Conservation (phyloP, 805 yeast species). For the Candida dajiaensis region DNA sequence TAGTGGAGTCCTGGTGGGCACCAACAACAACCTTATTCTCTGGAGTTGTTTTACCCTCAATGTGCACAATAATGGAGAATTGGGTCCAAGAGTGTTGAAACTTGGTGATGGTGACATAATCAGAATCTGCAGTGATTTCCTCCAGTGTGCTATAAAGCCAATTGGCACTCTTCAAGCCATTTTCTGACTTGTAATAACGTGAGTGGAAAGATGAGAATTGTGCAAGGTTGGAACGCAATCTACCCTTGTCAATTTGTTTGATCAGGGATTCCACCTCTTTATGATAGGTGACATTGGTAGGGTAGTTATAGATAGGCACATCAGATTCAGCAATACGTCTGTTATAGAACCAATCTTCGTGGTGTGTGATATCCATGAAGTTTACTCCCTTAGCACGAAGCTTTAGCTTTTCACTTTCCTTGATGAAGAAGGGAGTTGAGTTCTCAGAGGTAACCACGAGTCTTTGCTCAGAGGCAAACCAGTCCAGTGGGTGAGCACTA, state of each 20-base stretch:
- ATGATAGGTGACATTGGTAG: conserved; percentile 34
- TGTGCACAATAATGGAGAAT: conserved; percentile 62
- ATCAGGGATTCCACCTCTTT: conserved; percentile 37
- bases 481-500: neutral
- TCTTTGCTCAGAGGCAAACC: conserved; percentile 5
- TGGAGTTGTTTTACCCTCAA: conserved; percentile 42
- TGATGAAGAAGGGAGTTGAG: conserved; percentile 23
- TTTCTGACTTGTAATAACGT: conserved; percentile 66
- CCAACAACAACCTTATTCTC: conserved; percentile 65
- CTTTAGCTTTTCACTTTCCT: conserved; percentile 39
- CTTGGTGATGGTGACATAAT: conserved; percentile 38
- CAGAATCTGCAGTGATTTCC: conserved; percentile 22
- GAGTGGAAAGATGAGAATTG: conserved; percentile 65
- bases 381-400: conserved; percentile 41
- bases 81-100: conserved; percentile 76
- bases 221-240: conserved; percentile 49
- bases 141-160: conserved; percentile 56
- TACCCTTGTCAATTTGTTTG: conserved; percentile 37
- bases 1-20: conserved; percentile 84
- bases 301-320: conserved; percentile 41
- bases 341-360: conserved; percentile 19
- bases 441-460: conserved; percentile 13
- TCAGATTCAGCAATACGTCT: conserved; percentile 11
- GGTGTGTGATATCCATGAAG: conserved; percentile 62
- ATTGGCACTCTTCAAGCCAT: conserved; percentile 64